phyloP scores from a whole-genome alignment of 179 eudicot species.

The Pouteria campechiana region DNA sequence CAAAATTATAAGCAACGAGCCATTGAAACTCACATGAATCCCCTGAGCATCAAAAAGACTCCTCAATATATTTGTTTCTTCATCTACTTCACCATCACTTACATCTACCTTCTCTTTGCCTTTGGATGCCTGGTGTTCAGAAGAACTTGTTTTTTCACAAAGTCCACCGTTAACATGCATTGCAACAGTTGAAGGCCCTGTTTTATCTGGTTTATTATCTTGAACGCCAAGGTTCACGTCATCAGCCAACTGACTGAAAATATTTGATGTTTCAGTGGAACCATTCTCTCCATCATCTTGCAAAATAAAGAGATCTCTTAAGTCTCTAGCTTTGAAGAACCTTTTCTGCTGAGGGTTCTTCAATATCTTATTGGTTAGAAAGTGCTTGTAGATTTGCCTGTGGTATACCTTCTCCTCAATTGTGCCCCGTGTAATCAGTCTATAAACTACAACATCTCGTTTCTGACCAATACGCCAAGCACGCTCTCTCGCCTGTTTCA shows the following conservation, averaged over 20 bases:
- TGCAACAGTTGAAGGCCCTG: too few relatives aligned
- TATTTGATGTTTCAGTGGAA: conserved; percentile 74
- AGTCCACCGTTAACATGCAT: too few relatives aligned
- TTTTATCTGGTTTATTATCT: conserved; percentile 25
- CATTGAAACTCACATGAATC: conserved; percentile 82
- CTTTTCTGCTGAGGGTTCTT: conserved; percentile 96
- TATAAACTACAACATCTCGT: conserved; percentile 74
- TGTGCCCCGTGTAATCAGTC: conserved; percentile 93
- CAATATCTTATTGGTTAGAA: conserved; percentile 85
- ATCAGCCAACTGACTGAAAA: conserved; percentile 70
- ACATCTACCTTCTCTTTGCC: conserved; percentile 32
- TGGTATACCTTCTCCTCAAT: conserved; percentile 99
- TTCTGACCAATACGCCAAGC: conserved; percentile 99
- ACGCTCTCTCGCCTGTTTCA: conserved; percentile 92
- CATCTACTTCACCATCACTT: conserved; percentile 32
- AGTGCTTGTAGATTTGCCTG: conserved; percentile 92
- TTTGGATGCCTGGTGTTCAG: too few relatives aligned
- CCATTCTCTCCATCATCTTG: conserved; percentile 62
- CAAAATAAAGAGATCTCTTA: conserved; percentile 78
- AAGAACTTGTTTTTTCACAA: too few relatives aligned
- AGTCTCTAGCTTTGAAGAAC: conserved; percentile 87
- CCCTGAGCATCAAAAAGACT: conserved; percentile 89
- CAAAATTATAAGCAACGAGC: not conserved
- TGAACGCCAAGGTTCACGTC: conserved; percentile 59
- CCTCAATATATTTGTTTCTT: conserved; percentile 60